Conservation (phyloP, 2,329 filamentous ascomycete genomes). For the Aspergillus novoparasiticus region DNA sequence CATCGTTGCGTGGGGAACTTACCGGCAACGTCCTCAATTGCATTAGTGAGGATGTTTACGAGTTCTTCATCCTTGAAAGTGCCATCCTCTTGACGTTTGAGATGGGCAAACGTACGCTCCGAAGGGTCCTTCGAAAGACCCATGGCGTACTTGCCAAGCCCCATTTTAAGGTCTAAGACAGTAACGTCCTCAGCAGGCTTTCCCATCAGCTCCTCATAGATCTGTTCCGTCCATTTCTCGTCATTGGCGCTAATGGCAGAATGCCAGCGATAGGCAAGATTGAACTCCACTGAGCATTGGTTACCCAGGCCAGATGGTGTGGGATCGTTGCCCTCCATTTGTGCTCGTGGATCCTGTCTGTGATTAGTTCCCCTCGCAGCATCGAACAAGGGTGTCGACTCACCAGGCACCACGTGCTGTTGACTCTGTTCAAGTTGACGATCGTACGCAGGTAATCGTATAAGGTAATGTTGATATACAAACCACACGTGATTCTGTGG, state of each 20-base stretch:
- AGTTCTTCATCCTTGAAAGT: constrained; percentile 76
- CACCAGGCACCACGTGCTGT: constrained; percentile 75
- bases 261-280: constrained; percentile 86
- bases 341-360: constrained; percentile 66
- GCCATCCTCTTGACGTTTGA: constrained; percentile 67
- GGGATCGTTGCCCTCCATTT: constrained; percentile 63
- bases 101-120: constrained; percentile 67
- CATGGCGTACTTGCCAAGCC: constrained; percentile 65
- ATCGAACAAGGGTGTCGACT: constrained; percentile 1
- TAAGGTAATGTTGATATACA: constrained; percentile 79
- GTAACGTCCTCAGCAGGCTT: constrained; percentile 60
- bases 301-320: constrained; percentile 76
- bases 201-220: constrained; percentile 66
- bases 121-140: constrained; percentile 66
- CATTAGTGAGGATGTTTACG: constrained; percentile 66
- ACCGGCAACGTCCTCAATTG: constrained; percentile 68
- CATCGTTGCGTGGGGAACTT: background rate
- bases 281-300: constrained; percentile 85
- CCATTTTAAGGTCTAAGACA: constrained; percentile 62
- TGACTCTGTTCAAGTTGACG: constrained; percentile 69
- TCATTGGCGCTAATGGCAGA: constrained; percentile 75
- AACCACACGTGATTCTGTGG: constrained; percentile 63
- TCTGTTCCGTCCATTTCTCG: constrained; percentile 75
- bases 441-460: constrained; percentile 80
- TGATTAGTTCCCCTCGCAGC: constrained; percentile 6